Evolutionary conservation across 2,329 filamentous ascomycete genomes (phyloP), one percentile per base, ranked within the genome.

Genomic region (Neocatenulostroma microsporum): DNA sequence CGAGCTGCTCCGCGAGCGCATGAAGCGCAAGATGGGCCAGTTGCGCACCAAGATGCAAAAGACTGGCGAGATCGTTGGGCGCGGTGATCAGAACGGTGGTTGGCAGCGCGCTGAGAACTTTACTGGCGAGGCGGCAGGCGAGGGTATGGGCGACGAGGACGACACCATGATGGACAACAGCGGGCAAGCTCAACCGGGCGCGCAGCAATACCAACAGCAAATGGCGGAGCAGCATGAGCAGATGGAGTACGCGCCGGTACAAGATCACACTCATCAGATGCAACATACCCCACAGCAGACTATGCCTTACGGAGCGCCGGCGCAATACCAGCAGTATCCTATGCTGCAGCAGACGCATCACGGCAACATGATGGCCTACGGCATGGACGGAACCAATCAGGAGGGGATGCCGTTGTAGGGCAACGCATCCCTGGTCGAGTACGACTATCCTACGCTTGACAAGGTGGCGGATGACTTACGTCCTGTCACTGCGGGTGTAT

Each of bases 11-110:
- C 55, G 57, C 15, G 57, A 61, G 34, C 55, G 57, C 34, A 60
- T 55, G 45, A 58, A 59, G 45, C 50, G 56, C 20, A 61, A 61
- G 40, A 60, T 61, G 56, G 54, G 50, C 8, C 56, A 59, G 34
- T 42, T 61, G n/a, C 51, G 57, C 23, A 54, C 53, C 24, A 60
- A 60, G 43, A 61, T 61, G 57, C 53, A 56, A 31, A 60, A 60
- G 49, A 56, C 53, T n/a, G 57, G 57, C 19, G 57, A 61, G 40
- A 61, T 61, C 19, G 37, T 61, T 20, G 40, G 46, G 14, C 50
- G 55, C 4, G 43, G 45, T 5, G 56, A 59, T 36, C 54, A 49
- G 17, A 58, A 55, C 34, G 47, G 44, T 19, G 56, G 56, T 9
- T 59, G 54, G 39, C 47, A 50, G 28, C 56, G 55, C 36, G 50